Base-by-base conservation (phyloP, 371 early-diverging fungal genomes). In the Umbelopsis sp. region DNA sequence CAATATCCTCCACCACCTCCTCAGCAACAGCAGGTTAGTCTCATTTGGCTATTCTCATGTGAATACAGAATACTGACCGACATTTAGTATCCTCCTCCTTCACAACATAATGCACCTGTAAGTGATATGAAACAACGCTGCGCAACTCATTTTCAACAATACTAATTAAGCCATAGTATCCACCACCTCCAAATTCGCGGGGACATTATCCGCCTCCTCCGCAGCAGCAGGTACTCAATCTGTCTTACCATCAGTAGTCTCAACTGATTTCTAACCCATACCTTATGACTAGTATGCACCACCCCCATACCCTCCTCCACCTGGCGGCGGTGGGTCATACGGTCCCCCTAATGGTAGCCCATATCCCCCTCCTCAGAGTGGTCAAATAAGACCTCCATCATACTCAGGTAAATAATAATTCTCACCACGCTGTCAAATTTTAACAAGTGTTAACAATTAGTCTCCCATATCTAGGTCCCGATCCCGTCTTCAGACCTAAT, bases 401-500 rank as follows among this genome's bases (percentile, higher is more conserved):
- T 74, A 71, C 44, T 62, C 65, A 50, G 74, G 74, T 74, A 63
- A 68, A 22, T 38, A 9, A 12, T 16, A 9, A 32, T 3, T 5
- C 18, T 18, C 35, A 32, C 22, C 29, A 12, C 18, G 14, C 37
- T n/a, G 29, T 35, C 0, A 18, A 25, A 57, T 14, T 9, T 20
- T 53, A n/a, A 22, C 22, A 22, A 11, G 12, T 6, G 25, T 16
- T 29, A 35, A 50, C 41, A 16, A n/a, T 16, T 0, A 18, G 16
- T 44, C 8, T 2, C 22, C 66, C 14, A 10, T 37, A 9, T n/a
- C 24, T 41, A 74, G 75, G 71, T 16, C 68, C 65, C 32, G 76
- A 76, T 67, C 73, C 73, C 7, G 72, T 69, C 8, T 76, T 72
- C 57, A 57, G 73, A 46, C 73, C 72, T 1, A 51, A 48, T 16